Conservation (phyloP, 495 filamentous ascomycete genomes). For the Aspergillus sclerotiicarbonarius region DNA sequence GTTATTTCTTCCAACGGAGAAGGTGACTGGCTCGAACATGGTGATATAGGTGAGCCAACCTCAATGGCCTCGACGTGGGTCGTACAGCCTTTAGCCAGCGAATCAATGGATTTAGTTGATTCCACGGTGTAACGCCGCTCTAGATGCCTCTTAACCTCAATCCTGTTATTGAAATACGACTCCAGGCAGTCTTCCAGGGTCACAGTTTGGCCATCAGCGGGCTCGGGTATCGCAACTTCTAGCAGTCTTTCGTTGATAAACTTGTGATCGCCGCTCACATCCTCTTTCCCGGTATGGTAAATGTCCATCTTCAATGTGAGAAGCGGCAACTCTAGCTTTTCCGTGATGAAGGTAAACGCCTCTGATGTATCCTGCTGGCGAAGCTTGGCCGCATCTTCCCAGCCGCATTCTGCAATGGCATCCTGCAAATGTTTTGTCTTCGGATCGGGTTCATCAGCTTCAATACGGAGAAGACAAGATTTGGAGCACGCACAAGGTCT, state of each 20-base stretch:
- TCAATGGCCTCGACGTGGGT: conserved; percentile 63
- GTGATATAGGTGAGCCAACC: conserved; percentile 40
- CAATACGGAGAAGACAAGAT: background rate
- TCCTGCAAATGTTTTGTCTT: conserved; percentile 83
- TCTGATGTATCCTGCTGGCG: conserved; percentile 93
- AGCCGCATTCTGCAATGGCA: conserved; percentile 82
- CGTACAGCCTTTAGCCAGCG: conserved; percentile 44
- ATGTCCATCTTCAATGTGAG: conserved; percentile 93
- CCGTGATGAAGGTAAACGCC: conserved; percentile 92
- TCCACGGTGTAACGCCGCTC: conserved; percentile 58
- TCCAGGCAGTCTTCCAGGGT: conserved; percentile 89
- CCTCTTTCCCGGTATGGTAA: conserved; percentile 83
- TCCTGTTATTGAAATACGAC: conserved; percentile 88
- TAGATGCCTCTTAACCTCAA: conserved; percentile 84
- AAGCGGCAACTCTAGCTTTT: conserved; percentile 79
- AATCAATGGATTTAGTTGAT: conserved; percentile 52
- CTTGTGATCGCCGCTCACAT: conserved; percentile 84
- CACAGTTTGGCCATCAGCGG: conserved; percentile 59
- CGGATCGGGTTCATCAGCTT: conserved; percentile 26
- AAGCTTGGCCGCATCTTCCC: conserved; percentile 73
- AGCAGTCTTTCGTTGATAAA: conserved; percentile 87
- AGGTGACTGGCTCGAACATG: conserved; percentile 36
- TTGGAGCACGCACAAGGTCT: conserved; percentile 63
- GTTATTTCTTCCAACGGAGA: conserved; percentile 30
- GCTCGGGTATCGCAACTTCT: conserved; percentile 75